phyloP scores from a whole-genome alignment of 257 asterid species.

The Gentiana macrophylla region DNA sequence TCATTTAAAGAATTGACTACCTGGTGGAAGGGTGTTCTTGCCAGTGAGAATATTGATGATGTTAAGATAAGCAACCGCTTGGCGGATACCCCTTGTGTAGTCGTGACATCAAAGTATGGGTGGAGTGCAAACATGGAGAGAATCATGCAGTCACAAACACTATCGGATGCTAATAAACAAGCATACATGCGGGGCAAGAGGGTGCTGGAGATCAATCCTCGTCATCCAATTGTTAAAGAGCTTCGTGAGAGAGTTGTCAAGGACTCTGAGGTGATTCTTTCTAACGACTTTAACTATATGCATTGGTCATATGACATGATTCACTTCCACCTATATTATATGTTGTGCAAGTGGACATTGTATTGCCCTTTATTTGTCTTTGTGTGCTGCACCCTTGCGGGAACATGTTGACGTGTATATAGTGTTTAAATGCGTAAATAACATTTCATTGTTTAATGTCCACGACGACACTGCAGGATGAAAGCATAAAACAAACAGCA shows the following conservation, averaged over 20 bases:
- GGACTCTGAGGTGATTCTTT: too few species aligned
- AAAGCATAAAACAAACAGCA: too few species aligned
- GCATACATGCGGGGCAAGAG: constrained; percentile 96
- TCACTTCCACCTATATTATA: too few species aligned
- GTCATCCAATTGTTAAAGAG: constrained; percentile 91
- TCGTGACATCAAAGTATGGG: constrained; percentile 81
- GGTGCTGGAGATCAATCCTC: constrained; percentile 81
- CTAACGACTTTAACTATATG: too few species aligned
- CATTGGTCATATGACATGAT: too few species aligned
- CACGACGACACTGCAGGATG: too few species aligned
- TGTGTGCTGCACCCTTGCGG: too few species aligned
- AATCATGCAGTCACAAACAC: constrained; percentile 89
- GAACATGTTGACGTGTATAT: too few species aligned
- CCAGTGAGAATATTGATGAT: constrained; percentile 71
- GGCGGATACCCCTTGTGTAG: constrained; percentile 82
- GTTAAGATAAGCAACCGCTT: constrained; percentile 88
- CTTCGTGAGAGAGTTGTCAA: constrained; percentile 57
- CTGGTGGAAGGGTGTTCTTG: constrained; percentile 89
- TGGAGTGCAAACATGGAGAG: constrained; percentile 96
- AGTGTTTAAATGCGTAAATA: too few species aligned
- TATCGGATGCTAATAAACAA: constrained; percentile 76
- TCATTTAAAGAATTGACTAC: constrained; percentile 69
- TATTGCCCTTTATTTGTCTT: too few species aligned
- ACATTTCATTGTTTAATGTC: too few species aligned
- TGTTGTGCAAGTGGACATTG: too few species aligned